These are phyloP conservation scores for Aspergillus carlsbadensis DNA, from an alignment of 495 filamentous ascomycete genomes.

Conservation along the genomic window DNA sequence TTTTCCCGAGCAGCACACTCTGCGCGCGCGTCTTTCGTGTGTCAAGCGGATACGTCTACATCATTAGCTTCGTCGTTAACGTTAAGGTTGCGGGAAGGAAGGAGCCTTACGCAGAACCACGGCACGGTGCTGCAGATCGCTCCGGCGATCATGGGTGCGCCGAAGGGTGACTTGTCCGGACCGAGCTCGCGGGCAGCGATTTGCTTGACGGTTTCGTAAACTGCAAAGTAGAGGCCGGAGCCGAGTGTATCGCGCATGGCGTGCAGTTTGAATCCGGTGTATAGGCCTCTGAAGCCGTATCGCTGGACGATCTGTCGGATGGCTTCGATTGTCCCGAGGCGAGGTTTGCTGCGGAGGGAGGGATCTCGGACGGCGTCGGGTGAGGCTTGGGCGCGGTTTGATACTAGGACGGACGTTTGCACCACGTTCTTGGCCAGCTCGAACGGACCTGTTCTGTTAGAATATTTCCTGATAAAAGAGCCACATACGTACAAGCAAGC, in stretches of 20 bases:
- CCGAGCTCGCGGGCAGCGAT: slow-evolving; percentile 61
- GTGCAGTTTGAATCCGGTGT: slow-evolving; percentile 83
- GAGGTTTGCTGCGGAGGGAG: slow-evolving; percentile 66
- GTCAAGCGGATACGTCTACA: slow-evolving; percentile 48
- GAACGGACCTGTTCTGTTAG: slow-evolving; percentile 67
- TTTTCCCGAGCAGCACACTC: slow-evolving; percentile 45
- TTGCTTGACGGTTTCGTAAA: slow-evolving; percentile 90
- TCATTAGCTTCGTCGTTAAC: too few relatives aligned
- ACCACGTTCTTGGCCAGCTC: slow-evolving; percentile 92
- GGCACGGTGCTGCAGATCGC: slow-evolving; percentile 49
- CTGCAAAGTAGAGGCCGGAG: slow-evolving; percentile 85
- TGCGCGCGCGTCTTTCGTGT: slow-evolving; percentile 51
- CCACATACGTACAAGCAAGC: slow-evolving; percentile 70
- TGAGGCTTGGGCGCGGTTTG: slow-evolving; percentile 60
- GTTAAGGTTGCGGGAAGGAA: neutral
- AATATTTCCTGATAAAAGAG: neutral
- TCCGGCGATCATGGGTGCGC: slow-evolving; percentile 44
- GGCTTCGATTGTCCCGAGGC: slow-evolving; percentile 78
- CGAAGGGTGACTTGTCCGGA: slow-evolving; percentile 38
- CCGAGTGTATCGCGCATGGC: slow-evolving; percentile 83
- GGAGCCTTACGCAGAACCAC: slow-evolving; percentile 45
- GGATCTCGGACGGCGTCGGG: slow-evolving; percentile 54
- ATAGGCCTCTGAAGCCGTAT: slow-evolving; percentile 74
- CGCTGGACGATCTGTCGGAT: slow-evolving; percentile 76
- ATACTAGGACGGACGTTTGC: slow-evolving; percentile 84